A percentile compares a stretch with the other conserved stretches of the same genome.
Conservation (phyloP, 2,329 filamentous ascomycete genomes). For the Claviceps spartinae region DNA sequence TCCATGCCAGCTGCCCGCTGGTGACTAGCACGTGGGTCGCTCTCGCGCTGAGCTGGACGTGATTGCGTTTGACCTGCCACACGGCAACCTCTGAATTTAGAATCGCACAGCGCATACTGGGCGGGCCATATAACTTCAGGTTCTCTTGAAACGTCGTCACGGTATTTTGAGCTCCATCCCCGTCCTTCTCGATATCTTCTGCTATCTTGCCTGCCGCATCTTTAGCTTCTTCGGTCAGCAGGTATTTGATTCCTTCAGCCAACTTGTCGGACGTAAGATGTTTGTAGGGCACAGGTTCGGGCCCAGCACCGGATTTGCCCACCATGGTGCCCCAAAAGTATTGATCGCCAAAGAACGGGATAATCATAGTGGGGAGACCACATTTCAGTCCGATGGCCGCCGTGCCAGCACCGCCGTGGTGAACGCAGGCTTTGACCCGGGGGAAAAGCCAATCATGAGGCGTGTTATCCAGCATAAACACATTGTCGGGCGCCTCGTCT, state of each 20-base stretch:
- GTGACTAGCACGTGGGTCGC: slow-evolving; percentile 53
- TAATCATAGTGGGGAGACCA: slow-evolving; percentile 59
- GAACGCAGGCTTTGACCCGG: slow-evolving; percentile 50
- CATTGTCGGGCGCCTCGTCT: slow-evolving; percentile 41
- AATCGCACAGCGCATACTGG: slow-evolving; percentile 52
- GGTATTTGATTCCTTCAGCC: slow-evolving; percentile 57
- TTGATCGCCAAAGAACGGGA: slow-evolving; percentile 71
- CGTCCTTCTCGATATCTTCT: slow-evolving; percentile 44
- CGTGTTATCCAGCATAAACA: slow-evolving; percentile 61
- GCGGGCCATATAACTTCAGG: slow-evolving; percentile 36
- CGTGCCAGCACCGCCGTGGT: slow-evolving; percentile 68
- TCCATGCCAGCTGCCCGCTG: slow-evolving; percentile 48
- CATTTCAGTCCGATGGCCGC: slow-evolving; percentile 62
- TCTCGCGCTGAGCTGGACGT: slow-evolving; percentile 45
- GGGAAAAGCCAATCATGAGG: slow-evolving; percentile 71
- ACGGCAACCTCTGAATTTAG: slow-evolving; percentile 48
- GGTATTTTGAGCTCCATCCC: slow-evolving; percentile 57
- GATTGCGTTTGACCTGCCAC: slow-evolving; percentile 51
- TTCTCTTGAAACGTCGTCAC: slow-evolving; percentile 53
- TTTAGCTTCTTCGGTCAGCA: slow-evolving; percentile 46
- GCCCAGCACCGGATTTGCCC: slow-evolving; percentile 47
- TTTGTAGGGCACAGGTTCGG: slow-evolving; percentile 56
- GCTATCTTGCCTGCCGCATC: slow-evolving; percentile 46
- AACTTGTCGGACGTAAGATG: slow-evolving; percentile 47
- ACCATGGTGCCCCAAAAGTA: slow-evolving; percentile 67